Evolutionary conservation across 2,329 filamentous ascomycete genomes (phyloP), one percentile per base, ranked within the genome.

Genomic region (Polytolypa hystricis): DNA sequence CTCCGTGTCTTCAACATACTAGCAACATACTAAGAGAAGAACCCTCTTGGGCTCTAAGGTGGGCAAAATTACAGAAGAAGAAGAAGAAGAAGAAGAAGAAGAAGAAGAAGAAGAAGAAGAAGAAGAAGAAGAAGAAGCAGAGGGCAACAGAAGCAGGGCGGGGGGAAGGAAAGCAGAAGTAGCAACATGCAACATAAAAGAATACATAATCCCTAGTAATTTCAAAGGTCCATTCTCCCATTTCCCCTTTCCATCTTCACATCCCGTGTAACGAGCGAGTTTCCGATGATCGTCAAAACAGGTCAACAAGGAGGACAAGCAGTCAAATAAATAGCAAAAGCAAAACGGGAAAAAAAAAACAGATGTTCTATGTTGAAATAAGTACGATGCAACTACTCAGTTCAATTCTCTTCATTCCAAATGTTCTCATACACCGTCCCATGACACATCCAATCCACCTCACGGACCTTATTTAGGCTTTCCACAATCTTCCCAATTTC

Each of bases 401-500:
- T 5, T 5, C 9, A 21, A 4, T 8, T 5, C 21, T 11, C 15
- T 17, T 61, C 58, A 25, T 47, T 51, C 40, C 54, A 50, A 21
- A 76, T 62, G 42, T 65, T 58, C 47, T 75, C 71, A 48, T 77
- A 77, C 61, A 73, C 71, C 42, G 56, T 53, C 15, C 66, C 69
- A 55, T 79, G 74, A 28, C 65, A 65, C 44, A 66, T 66, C 57
- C 72, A 69, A 49, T 79, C 74, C 4, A 79, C 73, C 42, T 70
- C 67, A 27, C 70, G 65, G 4, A 79, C 60, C 46, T 69, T 67
- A 43, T 69, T 65, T 37, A 80, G 49, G 42, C 67, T 61, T 18
- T 78, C 73, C 11, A 77, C 74, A 31, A 79, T 61, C 28, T 69
- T 67, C 2, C 71, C 69, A 14, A 79, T 71, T 40, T 75, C 70